Conservation (phyloP, 805 yeast genomes). For the Metschnikowia aberdeeniae region DNA sequence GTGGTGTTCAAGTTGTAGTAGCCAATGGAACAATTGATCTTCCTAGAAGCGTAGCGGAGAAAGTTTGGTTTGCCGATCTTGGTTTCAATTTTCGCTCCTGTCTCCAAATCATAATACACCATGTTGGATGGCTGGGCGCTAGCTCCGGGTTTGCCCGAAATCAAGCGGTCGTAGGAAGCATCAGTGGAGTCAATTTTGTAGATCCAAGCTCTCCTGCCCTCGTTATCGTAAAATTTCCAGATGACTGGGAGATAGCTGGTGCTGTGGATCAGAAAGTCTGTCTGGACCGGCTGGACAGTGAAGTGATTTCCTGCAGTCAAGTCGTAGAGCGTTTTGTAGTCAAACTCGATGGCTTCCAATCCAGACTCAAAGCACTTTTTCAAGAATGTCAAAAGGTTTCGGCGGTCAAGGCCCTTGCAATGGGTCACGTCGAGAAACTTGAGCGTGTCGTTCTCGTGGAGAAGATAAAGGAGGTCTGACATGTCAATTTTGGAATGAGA, state of each 20-base stretch:
- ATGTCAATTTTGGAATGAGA: constrained; percentile 36
- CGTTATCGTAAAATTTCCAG: constrained; percentile 54
- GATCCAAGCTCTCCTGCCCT: constrained; percentile 82
- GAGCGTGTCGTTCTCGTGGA: constrained; percentile 32
- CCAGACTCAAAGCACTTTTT: constrained; percentile 23
- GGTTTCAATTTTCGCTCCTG: constrained; percentile 56
- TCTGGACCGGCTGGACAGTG: constrained; percentile 27
- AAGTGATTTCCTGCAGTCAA: constrained; percentile 37
- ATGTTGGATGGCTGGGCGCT: constrained; percentile 29
- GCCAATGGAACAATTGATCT: constrained; percentile 53
- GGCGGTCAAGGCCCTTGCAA: constrained; percentile 53
- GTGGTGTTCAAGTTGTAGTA: constrained; percentile 38
- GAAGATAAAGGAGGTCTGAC: constrained; percentile 34
- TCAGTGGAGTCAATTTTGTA: constrained; percentile 41
- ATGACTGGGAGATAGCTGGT: constrained; percentile 27
- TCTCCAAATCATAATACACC: constrained; percentile 56
- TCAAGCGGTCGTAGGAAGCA: constrained; percentile 29
- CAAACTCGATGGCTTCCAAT: constrained; percentile 63
- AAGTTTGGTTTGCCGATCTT: constrained; percentile 45
- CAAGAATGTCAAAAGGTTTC: constrained; percentile 42
- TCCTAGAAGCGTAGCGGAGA: constrained; percentile 49
- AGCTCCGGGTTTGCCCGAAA: constrained; percentile 10
- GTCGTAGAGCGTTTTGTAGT: constrained; percentile 51
- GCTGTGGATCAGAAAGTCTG: constrained; percentile 24
- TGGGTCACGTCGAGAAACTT: constrained; percentile 65